phyloP scores from a whole-genome alignment of 768 basidiomycete genomes.

The Xerocomellus amylosporus region DNA sequence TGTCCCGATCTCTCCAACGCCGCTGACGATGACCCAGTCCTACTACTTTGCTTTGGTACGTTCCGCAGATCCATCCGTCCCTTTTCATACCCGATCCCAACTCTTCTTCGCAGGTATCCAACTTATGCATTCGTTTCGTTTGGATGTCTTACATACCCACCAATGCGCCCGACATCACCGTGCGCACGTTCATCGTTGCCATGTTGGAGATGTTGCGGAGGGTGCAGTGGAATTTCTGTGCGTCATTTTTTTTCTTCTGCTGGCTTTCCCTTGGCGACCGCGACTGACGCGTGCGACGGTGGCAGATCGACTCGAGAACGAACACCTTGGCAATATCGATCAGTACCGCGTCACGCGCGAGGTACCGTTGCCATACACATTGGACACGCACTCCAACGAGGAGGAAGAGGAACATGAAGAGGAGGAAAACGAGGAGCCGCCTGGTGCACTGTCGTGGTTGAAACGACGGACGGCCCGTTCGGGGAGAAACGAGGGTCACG shows the following conservation, averaged over 20 bases:
- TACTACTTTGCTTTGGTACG: slow-evolving; percentile 79
- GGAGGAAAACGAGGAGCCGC: slow-evolving; percentile 9
- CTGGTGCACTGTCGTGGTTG: background rate
- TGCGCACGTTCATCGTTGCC: slow-evolving; percentile 67
- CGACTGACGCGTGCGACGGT: background rate
- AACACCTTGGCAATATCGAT: slow-evolving; percentile 94
- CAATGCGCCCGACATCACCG: slow-evolving; percentile 43
- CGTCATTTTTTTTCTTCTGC: slow-evolving; percentile 26
- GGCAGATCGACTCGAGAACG: slow-evolving; percentile 78
- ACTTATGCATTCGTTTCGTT: slow-evolving; percentile 72
- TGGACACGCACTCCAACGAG: slow-evolving; percentile 47
- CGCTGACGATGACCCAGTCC: slow-evolving; percentile 36
- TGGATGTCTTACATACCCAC: slow-evolving; percentile 80
- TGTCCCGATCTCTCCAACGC: background rate
- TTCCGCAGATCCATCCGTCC: slow-evolving; percentile 1
- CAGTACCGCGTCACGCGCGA: slow-evolving; percentile 88
- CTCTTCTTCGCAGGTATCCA: slow-evolving; percentile 51
- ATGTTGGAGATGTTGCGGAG: slow-evolving; percentile 75
- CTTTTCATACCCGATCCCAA: background rate
- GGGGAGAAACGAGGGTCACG: background rate
- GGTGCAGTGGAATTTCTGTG: slow-evolving; percentile 91
- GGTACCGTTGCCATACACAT: slow-evolving; percentile 75
- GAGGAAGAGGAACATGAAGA: slow-evolving; percentile 48
- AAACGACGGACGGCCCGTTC: background rate
- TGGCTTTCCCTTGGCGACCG: background rate